Base-by-base conservation (phyloP, 768 basidiomycete genomes). In the Lactarius indigo region DNA sequence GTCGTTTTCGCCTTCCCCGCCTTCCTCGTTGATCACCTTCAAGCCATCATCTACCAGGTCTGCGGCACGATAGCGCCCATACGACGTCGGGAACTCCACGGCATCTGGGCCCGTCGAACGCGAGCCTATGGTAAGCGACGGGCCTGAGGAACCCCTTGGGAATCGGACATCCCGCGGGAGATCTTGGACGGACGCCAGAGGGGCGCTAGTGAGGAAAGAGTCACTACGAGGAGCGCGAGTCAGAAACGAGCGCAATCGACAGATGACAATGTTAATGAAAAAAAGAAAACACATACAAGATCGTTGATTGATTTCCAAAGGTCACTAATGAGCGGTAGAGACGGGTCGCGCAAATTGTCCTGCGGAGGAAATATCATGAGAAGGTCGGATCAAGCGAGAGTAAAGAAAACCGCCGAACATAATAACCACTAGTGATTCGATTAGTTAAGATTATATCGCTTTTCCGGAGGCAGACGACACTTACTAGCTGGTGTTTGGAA, bases 81-180 rank as follows among this genome's bases (percentile, higher is more conserved):
- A 63, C 31, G 47, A 52, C 33, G 54, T 63, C 13, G 62, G 62
- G 62, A 63, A 63, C 52, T 63, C 62, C 1, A 63, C 62, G 52
- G 30, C 62, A 15, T n/a, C 26, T 12, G 57, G 39, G 5, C 10
- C 57, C 23, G 37, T 12, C 33, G 35, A 2, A 26, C 33, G 17
- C 35, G 35, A 26, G 57, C 37, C 37, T 26, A 17, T 58, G n/a
- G 15, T 17, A 15, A 58, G 10, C 3, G 57, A 39, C 52, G 35
- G 52, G 10, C 30, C 3, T 26, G 23, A 52, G 7, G 18, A 9
- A 20, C 18, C 10, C 17, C 15, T 18, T 56, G 55, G 55, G 18
- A 56, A 9, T 9, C 55, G 54, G 31, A 56, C 8, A 56, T 1
- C 9, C 13, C 55, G 55, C 30, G 55, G 30, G 54, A 30, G 2